These are phyloP conservation scores for Melampsora larici-populina DNA, from an alignment of 1,284 basidiomycete genomes.

Conservation along the genomic window DNA sequence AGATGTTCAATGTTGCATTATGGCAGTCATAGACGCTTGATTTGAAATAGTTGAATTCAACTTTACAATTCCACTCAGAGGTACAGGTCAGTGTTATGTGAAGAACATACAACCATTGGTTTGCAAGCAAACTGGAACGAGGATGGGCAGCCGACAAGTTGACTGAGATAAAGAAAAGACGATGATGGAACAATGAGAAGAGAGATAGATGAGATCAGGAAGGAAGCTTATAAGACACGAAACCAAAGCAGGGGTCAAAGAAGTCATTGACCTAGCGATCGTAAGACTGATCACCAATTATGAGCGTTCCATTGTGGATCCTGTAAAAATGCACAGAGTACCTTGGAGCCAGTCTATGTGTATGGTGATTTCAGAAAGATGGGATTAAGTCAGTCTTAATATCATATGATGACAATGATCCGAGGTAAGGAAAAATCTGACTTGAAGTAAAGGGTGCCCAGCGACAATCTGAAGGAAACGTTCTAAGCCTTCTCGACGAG, in stretches of 20 bases:
- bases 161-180: background rate
- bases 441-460: conserved; percentile 92
- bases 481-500: conserved; percentile 85
- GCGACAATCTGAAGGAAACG: conserved; percentile 93
- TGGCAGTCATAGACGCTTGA: no score
- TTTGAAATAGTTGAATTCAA: background rate
- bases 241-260: background rate
- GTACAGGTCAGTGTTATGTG: background rate
- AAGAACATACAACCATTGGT: conserved; percentile 2
- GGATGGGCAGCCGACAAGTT: background rate
- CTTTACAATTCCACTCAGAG: conserved; percentile 3
- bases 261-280: background rate
- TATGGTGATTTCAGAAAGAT: background rate
- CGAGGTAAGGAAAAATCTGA: conserved; percentile 53
- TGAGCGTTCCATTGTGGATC: conserved; percentile 64
- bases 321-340: conserved; percentile 92
- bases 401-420: background rate
- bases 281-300: conserved; percentile 21
- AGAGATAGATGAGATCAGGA: background rate
- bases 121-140: background rate
- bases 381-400: background rate
- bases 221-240: background rate
- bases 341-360: conserved; percentile 86
- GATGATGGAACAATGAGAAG: background rate
- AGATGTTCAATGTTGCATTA: no score